Evolutionary conservation across 192 early-diverging fungal species (phyloP).

Genomic region (Rhizophagus sp.): DNA sequence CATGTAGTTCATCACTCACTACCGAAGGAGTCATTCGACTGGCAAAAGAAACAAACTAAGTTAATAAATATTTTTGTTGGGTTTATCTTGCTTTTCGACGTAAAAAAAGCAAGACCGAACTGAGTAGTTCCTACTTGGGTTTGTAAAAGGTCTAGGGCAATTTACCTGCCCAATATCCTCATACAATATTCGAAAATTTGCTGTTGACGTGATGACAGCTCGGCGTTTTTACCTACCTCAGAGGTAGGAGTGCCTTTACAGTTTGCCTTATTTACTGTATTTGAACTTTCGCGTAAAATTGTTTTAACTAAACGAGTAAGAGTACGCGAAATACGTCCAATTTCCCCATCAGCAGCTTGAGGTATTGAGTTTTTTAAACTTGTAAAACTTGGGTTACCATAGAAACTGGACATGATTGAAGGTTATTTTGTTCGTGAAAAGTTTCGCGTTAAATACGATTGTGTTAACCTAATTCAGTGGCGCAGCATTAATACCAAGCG

Average conservation of each 20-base stretch:
- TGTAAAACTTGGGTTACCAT: neutral
- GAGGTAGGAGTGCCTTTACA: neutral
- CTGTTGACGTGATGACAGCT: slow-evolving; percentile 1
- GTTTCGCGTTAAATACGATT: neutral
- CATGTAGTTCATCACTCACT: slow-evolving; percentile 54
- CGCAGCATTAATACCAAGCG: no score
- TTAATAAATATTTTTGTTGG: neutral
- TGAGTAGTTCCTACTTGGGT: neutral
- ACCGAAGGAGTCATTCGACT: slow-evolving; percentile 59
- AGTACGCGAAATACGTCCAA: slow-evolving; percentile 7
- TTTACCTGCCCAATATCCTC: slow-evolving; percentile 26
- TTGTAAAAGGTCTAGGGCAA: neutral
- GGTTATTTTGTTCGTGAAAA: neutral
- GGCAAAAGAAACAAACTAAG: neutral
- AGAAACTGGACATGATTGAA: neutral
- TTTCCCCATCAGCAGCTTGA: neutral
- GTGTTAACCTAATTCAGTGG: neutral
- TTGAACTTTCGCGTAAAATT: slow-evolving; percentile 6
- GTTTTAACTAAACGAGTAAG: slow-evolving; percentile 20
- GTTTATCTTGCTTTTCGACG: neutral
- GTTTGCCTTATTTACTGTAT: neutral
- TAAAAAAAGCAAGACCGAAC: neutral
- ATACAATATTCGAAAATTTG: slow-evolving; percentile 25
- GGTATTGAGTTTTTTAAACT: neutral
- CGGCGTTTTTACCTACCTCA: neutral